Evolutionary conservation across 495 filamentous ascomycete species (phyloP), one percentile per base, ranked within the genome.

Genomic region (Neurospora cerealis): DNA sequence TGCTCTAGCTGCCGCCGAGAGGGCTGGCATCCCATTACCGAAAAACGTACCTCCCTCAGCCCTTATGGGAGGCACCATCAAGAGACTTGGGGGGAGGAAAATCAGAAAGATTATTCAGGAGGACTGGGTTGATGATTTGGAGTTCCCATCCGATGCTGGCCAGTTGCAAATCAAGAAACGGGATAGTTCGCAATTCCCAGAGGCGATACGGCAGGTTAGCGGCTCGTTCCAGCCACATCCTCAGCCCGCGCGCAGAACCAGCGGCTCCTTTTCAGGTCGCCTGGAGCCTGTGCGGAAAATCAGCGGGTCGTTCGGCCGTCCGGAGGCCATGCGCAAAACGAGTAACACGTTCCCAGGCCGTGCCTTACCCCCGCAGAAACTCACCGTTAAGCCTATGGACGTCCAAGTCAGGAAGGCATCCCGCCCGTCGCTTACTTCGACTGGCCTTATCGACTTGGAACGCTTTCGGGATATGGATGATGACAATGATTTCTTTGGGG

Each of bases 81-180:
- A 97, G 84, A 86, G 94, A 79, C 85, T 99, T 8, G 94, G 94
- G 66, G 92, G 90, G 76, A 90, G 91, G 78, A 96, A 93, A 76
- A 87, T 90, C 62, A 92, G 90, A 79, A 93, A 91, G 81, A 90
- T 93, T 74, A 83, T 87, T 60, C 86, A 91, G 77, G 96, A 98
- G 80, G 95, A 97, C 81, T 98, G 95, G 92, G 91, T 89, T 69
- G 93, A 97, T 74, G 96, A 98, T 78, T 83, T 99, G 70, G 94
- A 97, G 75, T 84, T 98, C 54, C 93, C 94, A 2, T 85, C 84
- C 54, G 81, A 83, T 41, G 88, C 89, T 69, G 85, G 85, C 60
- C 79, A 86, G 4, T 81, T 95, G 72, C 86, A 90, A 76, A 85
- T 96, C 70, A 92, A 91, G 79, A 83, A 83, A 11, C 86, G 86